Evolutionary conservation across 345 rosid genomes (phyloP).

Genomic region (Aquilaria sinensis): DNA sequence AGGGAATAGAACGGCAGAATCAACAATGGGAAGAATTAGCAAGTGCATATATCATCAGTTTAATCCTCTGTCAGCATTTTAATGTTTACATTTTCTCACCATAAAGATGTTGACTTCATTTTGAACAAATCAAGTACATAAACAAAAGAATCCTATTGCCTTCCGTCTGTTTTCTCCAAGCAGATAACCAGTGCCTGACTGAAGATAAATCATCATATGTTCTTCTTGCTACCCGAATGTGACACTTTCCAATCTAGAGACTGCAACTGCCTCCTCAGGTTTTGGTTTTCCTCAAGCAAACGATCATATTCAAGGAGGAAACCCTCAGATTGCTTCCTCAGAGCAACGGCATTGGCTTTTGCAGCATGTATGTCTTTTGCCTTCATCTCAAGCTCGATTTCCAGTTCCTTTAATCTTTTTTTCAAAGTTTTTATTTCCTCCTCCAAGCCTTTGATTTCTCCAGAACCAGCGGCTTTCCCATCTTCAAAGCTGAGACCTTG

Average conservation of each 20-base stretch:
- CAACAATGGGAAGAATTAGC: background rate
- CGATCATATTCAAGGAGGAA: slow-evolving; percentile 90
- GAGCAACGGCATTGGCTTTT: slow-evolving; percentile 68
- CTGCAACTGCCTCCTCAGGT: slow-evolving; percentile 55
- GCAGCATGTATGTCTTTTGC: slow-evolving; percentile 46
- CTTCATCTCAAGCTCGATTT: slow-evolving; percentile 43
- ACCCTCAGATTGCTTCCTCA: slow-evolving; percentile 91
- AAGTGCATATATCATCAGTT: background rate
- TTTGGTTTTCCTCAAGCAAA: slow-evolving; percentile 77
- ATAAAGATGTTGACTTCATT: too few species aligned
- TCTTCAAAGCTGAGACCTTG: slow-evolving; percentile 57
- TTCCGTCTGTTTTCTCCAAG: background rate
- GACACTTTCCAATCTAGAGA: slow-evolving; percentile 52
- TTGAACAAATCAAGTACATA: background rate
- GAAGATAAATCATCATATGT: slow-evolving; percentile 24
- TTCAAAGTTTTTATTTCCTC: slow-evolving; percentile 37
- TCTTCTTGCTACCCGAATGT: slow-evolving; percentile 67
- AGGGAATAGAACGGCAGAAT: background rate
- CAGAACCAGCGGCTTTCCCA: slow-evolving; percentile 37
- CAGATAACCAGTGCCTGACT: too few species aligned
- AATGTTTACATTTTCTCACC: too few species aligned
- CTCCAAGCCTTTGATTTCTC: slow-evolving; percentile 53
- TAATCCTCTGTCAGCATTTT: too few species aligned
- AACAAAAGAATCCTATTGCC: background rate
- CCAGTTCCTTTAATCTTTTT: slow-evolving; percentile 41